These are phyloP conservation scores for Candida mesenterica DNA, from an alignment of 1,139 yeast species.

Conservation along the genomic window DNA sequence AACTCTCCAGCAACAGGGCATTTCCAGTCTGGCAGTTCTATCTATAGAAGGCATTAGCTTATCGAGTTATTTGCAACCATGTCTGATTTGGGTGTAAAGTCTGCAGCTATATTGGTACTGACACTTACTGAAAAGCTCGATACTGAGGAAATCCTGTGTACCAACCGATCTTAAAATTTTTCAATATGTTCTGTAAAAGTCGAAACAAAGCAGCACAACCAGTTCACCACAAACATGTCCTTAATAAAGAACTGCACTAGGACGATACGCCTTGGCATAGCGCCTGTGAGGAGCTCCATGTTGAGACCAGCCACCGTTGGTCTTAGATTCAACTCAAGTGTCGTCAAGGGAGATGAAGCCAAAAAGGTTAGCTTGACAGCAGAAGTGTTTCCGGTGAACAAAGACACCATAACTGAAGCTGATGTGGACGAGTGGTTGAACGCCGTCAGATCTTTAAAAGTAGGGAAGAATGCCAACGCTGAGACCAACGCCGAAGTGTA, in stretches of 20 bases:
- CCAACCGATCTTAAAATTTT: background rate
- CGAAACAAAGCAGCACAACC: background rate
- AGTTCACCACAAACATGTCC: conserved; percentile 3
- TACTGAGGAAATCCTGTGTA: too few relatives aligned
- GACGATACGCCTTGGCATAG: conserved; percentile 6
- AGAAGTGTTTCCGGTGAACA: conserved; percentile 40
- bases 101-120: too few relatives aligned
- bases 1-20: too few relatives aligned
- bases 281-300: conserved; percentile 8
- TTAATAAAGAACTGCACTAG: conserved; percentile 15
- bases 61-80: too few relatives aligned
- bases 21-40: too few relatives aligned
- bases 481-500: conserved; percentile 47
- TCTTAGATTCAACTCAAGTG: conserved; percentile 16
- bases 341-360: conserved; percentile 4
- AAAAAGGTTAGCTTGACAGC: conserved; percentile 27
- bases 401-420: conserved; percentile 43
- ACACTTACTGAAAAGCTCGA: too few relatives aligned
- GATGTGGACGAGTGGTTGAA: conserved; percentile 68
- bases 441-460: conserved; percentile 56
- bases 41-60: too few relatives aligned
- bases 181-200: background rate
- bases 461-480: conserved; percentile 30
- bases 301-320: conserved; percentile 1
- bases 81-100: too few relatives aligned